Evolutionary conservation across 805 yeast species (phyloP).

Genomic region (Yarrowia sp.): DNA sequence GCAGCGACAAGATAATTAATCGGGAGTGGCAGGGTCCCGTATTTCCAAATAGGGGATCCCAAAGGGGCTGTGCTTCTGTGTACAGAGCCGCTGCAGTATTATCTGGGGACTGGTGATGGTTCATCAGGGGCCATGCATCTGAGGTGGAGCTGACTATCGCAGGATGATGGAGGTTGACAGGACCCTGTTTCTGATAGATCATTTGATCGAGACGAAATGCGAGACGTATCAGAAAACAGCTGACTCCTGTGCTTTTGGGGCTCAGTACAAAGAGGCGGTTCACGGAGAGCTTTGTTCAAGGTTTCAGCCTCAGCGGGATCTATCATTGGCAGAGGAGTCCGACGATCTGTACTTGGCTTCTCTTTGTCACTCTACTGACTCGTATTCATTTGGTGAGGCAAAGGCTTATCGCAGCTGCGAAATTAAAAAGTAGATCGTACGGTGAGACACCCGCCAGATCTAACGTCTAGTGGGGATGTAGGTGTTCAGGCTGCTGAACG

Average conservation of each 20-base stretch:
- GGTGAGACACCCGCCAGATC: too few species aligned
- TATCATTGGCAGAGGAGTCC: too few species aligned
- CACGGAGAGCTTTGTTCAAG: background rate
- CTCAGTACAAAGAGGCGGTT: background rate
- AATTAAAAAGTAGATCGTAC: too few species aligned
- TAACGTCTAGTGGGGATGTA: too few species aligned
- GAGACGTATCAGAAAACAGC: background rate
- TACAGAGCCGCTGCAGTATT: background rate
- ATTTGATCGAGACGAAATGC: too few species aligned
- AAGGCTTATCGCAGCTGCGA: too few species aligned
- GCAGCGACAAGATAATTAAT: background rate
- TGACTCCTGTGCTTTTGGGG: background rate
- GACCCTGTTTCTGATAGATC: background rate
- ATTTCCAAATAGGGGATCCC: too few species aligned
- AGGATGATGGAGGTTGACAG: too few species aligned
- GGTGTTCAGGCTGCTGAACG: too few species aligned
- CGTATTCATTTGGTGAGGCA: background rate
- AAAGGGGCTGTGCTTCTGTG: background rate
- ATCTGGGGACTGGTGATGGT: too few species aligned
- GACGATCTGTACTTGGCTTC: too few species aligned
- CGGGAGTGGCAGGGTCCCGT: background rate
- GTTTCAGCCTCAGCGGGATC: background rate
- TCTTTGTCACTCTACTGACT: background rate
- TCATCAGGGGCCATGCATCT: background rate
- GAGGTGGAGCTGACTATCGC: too few species aligned